Evolutionary conservation across 2,329 filamentous ascomycete species (phyloP), one percentile per base, ranked within the genome.

Genomic region (Hypoxylon sp.): DNA sequence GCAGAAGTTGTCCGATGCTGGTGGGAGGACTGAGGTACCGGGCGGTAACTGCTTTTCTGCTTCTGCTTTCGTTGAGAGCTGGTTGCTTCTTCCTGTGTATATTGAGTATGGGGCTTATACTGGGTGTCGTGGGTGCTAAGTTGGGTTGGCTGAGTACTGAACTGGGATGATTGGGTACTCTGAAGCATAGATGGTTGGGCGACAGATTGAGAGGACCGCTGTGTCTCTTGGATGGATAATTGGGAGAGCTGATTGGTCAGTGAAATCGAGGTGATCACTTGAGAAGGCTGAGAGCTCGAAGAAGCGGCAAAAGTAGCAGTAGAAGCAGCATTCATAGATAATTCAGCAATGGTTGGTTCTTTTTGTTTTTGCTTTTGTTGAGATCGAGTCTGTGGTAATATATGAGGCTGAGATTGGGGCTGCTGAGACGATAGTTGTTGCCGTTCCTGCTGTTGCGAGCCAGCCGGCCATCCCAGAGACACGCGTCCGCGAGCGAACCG

Each of bases 401-500:
- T 48, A 19, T 57, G 66, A 57, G 69, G 58, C 75, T 69, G 72
- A 52, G 47, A 17, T 61, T 67, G 60, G 17, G 59, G 59, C 48
- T 66, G 66, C 52, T 66, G 69, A 65, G 57, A 67, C 37, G 61
- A 63, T 53, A 50, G 60, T 24, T 50, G 59, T 37, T 59, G 53
- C 37, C 42, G 42, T 39, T 59, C 11, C 5, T 63, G 62, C 59
- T 60, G 70, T 63, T 71, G 74, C 50, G 74, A 76, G 70, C 71
- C 74, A 67, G 71, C 69, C 66, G 79, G 74, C 81, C 81, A 82
- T 74, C 81, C 79, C 77, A 82, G 75, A 77, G 80, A 79, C 66
- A 81, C 77, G 71, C 77, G 80, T 62, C 76, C 74, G 60, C 72
- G 74, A 63, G 70, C 63, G 61, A 67, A 75, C 64, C 74, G 76